These are phyloP conservation scores for Pichia nakasei DNA, from an alignment of 805 yeast genomes.

Conservation along the genomic window DNA sequence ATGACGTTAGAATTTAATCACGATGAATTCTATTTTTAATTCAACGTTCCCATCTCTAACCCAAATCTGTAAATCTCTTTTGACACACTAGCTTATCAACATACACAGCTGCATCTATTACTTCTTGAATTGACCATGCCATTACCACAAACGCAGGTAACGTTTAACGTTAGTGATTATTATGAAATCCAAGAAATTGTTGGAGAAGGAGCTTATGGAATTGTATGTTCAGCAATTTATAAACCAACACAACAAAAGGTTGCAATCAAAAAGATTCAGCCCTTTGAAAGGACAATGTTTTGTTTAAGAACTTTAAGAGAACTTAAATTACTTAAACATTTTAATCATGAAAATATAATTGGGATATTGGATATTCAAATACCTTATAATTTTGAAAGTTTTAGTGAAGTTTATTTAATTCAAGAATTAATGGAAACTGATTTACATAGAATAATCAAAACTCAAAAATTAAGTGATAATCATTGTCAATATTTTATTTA, in stretches of 20 bases:
- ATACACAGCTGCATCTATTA: too few relatives aligned
- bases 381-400: constrained; percentile 66
- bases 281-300: constrained; percentile 82
- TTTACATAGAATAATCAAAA: constrained; percentile 68
- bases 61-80: too few relatives aligned
- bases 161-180: constrained; percentile 82
- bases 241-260: constrained; percentile 79
- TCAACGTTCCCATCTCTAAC: too few relatives aligned
- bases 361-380: constrained; percentile 82
- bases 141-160: constrained; percentile 20
- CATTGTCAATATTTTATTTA: constrained; percentile 91
- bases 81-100: too few relatives aligned
- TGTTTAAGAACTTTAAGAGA: constrained; percentile 86
- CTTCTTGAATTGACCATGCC: too few relatives aligned
- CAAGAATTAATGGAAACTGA: constrained; percentile 89
- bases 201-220: constrained; percentile 96
- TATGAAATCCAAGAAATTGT: constrained; percentile 78
- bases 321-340: constrained; percentile 78
- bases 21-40: too few relatives aligned
- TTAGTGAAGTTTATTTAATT: constrained; percentile 80
- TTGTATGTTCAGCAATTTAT: constrained; percentile 85
- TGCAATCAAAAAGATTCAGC: constrained; percentile 93
- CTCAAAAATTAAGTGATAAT: constrained; percentile 81
- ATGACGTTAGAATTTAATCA: too few relatives aligned
- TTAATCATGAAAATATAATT: constrained; percentile 89